A percentile compares a stretch with the other conserved stretches of the same genome.
These are phyloP conservation scores for Peniophora sp. DNA, from an alignment of 1,284 basidiomycete species.

Conservation along the genomic window DNA sequence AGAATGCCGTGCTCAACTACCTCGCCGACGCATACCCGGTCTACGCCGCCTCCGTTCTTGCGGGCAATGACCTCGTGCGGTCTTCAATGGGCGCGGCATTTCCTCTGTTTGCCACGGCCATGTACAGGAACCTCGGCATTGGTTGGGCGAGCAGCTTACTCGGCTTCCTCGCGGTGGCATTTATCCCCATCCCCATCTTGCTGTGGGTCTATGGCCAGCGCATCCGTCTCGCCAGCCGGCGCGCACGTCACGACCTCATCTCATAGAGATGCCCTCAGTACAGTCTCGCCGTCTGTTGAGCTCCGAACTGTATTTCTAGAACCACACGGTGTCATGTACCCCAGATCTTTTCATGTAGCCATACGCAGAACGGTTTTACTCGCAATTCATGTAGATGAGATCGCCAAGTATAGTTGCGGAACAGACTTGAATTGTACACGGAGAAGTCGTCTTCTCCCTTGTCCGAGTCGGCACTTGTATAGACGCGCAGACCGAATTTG, in stretches of 20 bases:
- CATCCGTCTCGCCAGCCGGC: conserved; percentile 9
- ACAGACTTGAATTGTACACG: too few species aligned
- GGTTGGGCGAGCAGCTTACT: conserved; percentile 24
- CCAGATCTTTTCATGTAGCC: too few species aligned
- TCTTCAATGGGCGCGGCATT: conserved; percentile 15
- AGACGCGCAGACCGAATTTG: too few species aligned
- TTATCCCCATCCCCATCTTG: conserved; percentile 21
- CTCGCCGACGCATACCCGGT: conserved; percentile 25
- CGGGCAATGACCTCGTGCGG: conserved; percentile 29
- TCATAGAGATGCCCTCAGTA: too few species aligned
- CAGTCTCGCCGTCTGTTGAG: too few species aligned
- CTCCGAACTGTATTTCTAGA: too few species aligned
- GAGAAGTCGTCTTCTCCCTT: too few species aligned
- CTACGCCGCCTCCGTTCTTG: conserved; percentile 29
- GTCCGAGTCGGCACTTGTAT: too few species aligned
- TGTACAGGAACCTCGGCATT: conserved; percentile 25
- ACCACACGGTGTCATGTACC: too few species aligned
- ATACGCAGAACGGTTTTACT: too few species aligned
- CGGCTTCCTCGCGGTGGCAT: conserved; percentile 20
- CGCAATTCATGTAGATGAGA: too few species aligned
- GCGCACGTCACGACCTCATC: conserved; percentile 6
- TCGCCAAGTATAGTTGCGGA: too few species aligned
- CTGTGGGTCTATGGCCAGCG: conserved; percentile 11
- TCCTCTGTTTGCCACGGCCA: conserved; percentile 24
- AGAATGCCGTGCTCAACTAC: conserved; percentile 21